These are phyloP conservation scores for Zarea fungicola DNA, from an alignment of 2,329 filamentous ascomycete genomes.

Conservation along the genomic window DNA sequence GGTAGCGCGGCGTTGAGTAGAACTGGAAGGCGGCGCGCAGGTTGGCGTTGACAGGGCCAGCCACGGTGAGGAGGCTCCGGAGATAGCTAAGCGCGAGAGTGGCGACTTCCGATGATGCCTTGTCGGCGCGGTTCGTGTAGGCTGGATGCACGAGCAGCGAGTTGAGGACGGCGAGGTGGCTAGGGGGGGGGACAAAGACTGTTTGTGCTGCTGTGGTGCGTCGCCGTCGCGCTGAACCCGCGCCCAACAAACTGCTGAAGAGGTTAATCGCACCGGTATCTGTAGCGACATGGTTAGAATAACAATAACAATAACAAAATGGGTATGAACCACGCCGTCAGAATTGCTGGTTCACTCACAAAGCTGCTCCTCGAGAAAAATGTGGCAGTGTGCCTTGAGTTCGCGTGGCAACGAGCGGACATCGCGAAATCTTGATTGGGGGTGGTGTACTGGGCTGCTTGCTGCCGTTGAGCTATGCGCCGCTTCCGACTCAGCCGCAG, in stretches of 20 bases:
- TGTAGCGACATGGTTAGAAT: no score
- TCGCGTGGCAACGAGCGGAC: constrained; percentile 55
- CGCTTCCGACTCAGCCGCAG: constrained; percentile 24
- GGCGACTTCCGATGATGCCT: constrained; percentile 57
- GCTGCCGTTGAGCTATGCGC: constrained; percentile 29
- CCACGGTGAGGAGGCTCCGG: constrained; percentile 56
- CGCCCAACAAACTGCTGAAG: constrained; percentile 56
- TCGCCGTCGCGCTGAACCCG: constrained; percentile 37
- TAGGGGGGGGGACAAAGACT: constrained; percentile 61
- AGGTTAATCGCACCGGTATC: constrained; percentile 51
- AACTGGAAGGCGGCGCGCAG: constrained; percentile 72
- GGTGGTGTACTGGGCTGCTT: constrained; percentile 28
- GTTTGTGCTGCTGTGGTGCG: constrained; percentile 32
- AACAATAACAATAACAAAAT: no score
- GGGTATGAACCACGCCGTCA: no score
- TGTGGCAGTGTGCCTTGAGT: constrained; percentile 60
- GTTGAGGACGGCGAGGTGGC: constrained; percentile 70
- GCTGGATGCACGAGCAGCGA: constrained; percentile 79
- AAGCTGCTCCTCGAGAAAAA: constrained; percentile 71
- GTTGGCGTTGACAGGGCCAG: constrained; percentile 65
- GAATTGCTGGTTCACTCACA: constrained; percentile 45
- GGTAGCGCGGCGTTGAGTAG: constrained; percentile 26
- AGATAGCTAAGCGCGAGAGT: constrained; percentile 66
- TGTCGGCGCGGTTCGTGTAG: constrained; percentile 67
- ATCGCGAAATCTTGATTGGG: constrained; percentile 43